Evolutionary conservation across 2,329 filamentous ascomycete species (phyloP).

Genomic region (Geoglossum cookeanum): DNA sequence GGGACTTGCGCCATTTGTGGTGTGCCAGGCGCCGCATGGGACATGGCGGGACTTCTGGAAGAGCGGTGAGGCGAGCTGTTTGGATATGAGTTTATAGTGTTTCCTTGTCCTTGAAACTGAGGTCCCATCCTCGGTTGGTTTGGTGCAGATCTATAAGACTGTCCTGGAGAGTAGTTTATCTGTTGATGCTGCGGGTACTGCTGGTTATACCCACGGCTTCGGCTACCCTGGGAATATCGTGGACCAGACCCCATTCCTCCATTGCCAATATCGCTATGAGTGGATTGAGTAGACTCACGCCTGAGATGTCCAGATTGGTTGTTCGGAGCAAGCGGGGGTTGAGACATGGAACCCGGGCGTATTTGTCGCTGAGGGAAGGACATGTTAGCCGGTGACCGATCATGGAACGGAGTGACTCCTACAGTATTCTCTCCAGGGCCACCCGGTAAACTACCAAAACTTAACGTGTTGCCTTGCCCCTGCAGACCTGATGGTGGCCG

Average conservation of each 20-base stretch:
- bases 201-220: conserved; percentile 37
- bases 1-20: conserved; percentile 55
- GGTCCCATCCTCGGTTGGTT: conserved; percentile 32
- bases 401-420: conserved; percentile 24
- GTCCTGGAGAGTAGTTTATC: conserved; percentile 34
- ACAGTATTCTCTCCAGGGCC: conserved; percentile 51
- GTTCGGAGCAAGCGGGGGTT: conserved; percentile 39
- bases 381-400: neutral
- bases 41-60: conserved; percentile 44
- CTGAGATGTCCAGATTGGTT: conserved; percentile 60
- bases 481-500: conserved; percentile 60
- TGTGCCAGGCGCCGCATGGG: conserved; percentile 46
- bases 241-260: conserved; percentile 30
- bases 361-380: conserved; percentile 38
- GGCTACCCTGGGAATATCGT: conserved; percentile 33
- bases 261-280: conserved; percentile 54
- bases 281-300: conserved; percentile 70
- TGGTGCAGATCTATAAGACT: conserved; percentile 30
- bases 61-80: conserved; percentile 49
- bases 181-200: conserved; percentile 29
- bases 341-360: conserved; percentile 44
- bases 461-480: conserved; percentile 49
- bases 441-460: conserved; percentile 66
- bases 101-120: conserved; percentile 28
- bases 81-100: conserved; percentile 31